Evolutionary conservation across 2,329 filamentous ascomycete genomes (phyloP), one percentile per base, ranked within the genome.

Genomic region (Pseudogymnoascus sp.): DNA sequence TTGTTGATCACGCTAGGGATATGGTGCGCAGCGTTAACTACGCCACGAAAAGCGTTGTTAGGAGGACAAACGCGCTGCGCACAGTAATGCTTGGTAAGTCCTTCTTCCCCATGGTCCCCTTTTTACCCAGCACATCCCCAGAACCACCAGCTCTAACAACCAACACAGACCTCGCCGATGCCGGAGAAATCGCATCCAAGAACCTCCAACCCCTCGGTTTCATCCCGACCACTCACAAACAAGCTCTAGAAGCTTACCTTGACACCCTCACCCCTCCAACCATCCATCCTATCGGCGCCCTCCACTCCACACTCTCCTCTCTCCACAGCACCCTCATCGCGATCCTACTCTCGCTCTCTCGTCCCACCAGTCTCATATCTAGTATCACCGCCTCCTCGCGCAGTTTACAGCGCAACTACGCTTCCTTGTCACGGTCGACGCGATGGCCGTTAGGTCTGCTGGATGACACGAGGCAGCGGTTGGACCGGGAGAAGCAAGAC

Each of bases 1-100:
- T 99, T 72, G 86, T 96, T 59, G 86, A 90, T 58, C 89, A 96
- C 70, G 92, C 92, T 18, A 84, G 90, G 66, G 92, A 97, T 60
- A 92, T 91, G 73, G 86, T 99, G 37, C 85, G 91, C 57, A 84
- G 86, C 64, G 84, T 97, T 62, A 92, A 92, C 68, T 85, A 88
- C 67, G 87, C 89, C 59, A 92, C 89, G 0, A 89, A 89, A 72
- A 90, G 85, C 66, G 83, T 95, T 58, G 86, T 94, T 37, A 84
- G 92, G 61, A 82, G 90, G 60, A 85, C 88, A 21, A 92, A 94
- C 69, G 82, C 82, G 62, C 74, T 92, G 26, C 84, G 84, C 52
- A 83, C 88, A 66, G 82, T 82, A 48, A 74, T 79, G 35, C 78
- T 79, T 33, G 83, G 84, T 86, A 77, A 67, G 76, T 68, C 28